Percentiles rank a stretch among this genome's conserved stretches.
phyloP scores from a whole-genome alignment of 768 basidiomycete genomes.

The Strobilomyces echinocephalus region DNA sequence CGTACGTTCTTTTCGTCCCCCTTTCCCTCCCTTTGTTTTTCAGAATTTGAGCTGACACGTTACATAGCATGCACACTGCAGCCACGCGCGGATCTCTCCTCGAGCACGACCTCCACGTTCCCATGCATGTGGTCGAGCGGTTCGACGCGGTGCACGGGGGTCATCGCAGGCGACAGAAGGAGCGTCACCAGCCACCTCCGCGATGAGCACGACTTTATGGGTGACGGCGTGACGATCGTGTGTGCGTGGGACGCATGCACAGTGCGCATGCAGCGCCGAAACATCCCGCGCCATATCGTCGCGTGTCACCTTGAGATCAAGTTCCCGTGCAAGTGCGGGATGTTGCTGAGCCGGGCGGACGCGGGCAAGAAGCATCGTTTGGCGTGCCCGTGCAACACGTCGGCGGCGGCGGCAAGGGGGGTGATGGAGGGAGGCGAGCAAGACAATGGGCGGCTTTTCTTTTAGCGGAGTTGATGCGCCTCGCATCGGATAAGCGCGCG shows the following conservation, averaged over 20 bases:
- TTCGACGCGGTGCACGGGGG: conserved; percentile 9
- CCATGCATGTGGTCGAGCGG: conserved; percentile 18
- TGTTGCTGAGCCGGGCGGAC: conserved; percentile 20
- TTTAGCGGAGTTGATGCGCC: conserved; percentile 15
- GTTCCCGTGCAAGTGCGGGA: conserved; percentile 16
- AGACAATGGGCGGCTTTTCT: conserved; percentile 1
- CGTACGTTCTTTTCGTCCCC: too few species aligned
- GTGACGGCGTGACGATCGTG: conserved; percentile 7
- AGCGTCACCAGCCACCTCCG: conserved; percentile 20
- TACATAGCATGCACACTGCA: conserved; percentile 6
- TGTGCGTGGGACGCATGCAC: conserved; percentile 21
- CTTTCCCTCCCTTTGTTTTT: neutral
- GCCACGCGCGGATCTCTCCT: conserved; percentile 7
- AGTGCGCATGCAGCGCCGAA: conserved; percentile 20
- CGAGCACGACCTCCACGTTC: conserved; percentile 10
- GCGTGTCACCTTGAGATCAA: conserved; percentile 23
- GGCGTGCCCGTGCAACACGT: conserved; percentile 4
- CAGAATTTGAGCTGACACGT: conserved; percentile 3
- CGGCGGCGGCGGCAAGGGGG: neutral
- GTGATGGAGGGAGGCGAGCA: neutral
- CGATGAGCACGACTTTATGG: conserved; percentile 16
- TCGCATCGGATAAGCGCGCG: neutral
- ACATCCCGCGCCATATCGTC: conserved; percentile 24
- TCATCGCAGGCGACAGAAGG: conserved; percentile 16
- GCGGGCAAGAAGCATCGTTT: conserved; percentile 21